Conservation (phyloP, 2,329 filamentous ascomycete genomes). For the Botrytis deweyae region DNA sequence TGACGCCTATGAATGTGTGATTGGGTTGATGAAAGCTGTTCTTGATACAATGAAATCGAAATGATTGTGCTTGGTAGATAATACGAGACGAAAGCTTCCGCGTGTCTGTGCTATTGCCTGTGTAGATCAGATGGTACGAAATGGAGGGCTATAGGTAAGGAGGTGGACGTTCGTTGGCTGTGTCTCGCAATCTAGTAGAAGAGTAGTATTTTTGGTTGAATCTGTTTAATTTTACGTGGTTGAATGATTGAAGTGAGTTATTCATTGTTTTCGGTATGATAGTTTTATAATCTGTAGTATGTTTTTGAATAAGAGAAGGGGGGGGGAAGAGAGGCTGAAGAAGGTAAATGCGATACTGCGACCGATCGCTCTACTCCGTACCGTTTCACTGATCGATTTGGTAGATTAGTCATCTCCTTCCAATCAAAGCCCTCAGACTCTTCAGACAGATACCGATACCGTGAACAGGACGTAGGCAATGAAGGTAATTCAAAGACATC, state of each 20-base stretch:
- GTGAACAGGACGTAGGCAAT: not conserved
- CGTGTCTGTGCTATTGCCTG: slow-evolving; percentile 2
- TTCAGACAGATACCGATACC: not conserved
- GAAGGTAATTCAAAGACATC: not conserved
- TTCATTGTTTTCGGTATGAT: slow-evolving; percentile 34
- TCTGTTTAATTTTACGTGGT: slow-evolving; percentile 26
- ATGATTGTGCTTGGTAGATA: not conserved
- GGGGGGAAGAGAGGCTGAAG: slow-evolving; percentile 9
- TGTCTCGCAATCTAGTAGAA: slow-evolving; percentile 23
- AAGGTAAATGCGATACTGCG: slow-evolving; percentile 9
- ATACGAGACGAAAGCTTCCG: not conserved
- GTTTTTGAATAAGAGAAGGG: slow-evolving; percentile 4
- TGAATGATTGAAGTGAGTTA: slow-evolving; percentile 28
- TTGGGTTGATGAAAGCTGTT: slow-evolving; percentile 21
- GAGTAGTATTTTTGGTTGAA: slow-evolving; percentile 25
- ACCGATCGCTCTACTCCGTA: not conserved
- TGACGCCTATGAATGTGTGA: slow-evolving; percentile 49
- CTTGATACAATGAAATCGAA: not conserved
- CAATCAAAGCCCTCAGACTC: not conserved
- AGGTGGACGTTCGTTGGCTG: slow-evolving; percentile 32
- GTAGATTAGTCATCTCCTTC: slow-evolving; percentile 5
- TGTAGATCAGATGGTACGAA: slow-evolving; percentile 6
- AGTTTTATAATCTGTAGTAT: slow-evolving; percentile 21
- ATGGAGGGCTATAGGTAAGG: slow-evolving; percentile 25
- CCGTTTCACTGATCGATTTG: not conserved